Evolutionary conservation across 2,329 filamentous ascomycete genomes (phyloP), one percentile per base, ranked within the genome.

Genomic region (Blumeria graminis): DNA sequence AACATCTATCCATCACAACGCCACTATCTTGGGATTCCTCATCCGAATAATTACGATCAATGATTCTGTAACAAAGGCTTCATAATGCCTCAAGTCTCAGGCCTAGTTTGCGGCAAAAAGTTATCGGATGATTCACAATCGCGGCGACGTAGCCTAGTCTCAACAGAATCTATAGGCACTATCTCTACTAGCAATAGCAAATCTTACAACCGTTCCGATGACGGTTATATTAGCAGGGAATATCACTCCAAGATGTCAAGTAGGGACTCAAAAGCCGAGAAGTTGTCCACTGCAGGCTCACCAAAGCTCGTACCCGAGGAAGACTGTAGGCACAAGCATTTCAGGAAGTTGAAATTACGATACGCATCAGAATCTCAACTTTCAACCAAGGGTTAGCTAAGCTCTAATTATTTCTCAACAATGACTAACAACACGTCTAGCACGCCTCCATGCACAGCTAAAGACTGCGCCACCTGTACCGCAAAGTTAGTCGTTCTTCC

Each of bases 341-440:
- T 82, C 66, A 81, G 77, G 14, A 72, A 94, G 68, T 72, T 94
- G 70, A 82, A 83, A 65, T 88, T 92, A 68, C 84, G 88, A 64
- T 89, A 94, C 76, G 89, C 87, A 59, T 95, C 89, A 8, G 90
- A 96, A 70, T 84, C 88, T 55, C 88, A 95, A 68, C 71, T 96
- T 59, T 87, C 86, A 10, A 73, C 80, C 34, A 78, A 80, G 46
- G 60, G 60, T 62, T 50, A 9, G 57, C 55, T 5, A 1, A 18
- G 14, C 5, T 48, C 14, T 4, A n/a, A 33, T 33, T 34, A n/a
- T n/a, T 16, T 10, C 14, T 14, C 11, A 35, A 51, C 1, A 11
- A 41, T 57, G 56, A 56, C 55, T 61, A 57, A 61, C 35, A 36
- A 33, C 13, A 28, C 3, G 22, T 48, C 18, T 32, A 66, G 82